Evolutionary conservation across 2,329 filamentous ascomycete genomes (phyloP), one percentile per base, ranked within the genome.

Genomic region (Botrytis aclada): DNA sequence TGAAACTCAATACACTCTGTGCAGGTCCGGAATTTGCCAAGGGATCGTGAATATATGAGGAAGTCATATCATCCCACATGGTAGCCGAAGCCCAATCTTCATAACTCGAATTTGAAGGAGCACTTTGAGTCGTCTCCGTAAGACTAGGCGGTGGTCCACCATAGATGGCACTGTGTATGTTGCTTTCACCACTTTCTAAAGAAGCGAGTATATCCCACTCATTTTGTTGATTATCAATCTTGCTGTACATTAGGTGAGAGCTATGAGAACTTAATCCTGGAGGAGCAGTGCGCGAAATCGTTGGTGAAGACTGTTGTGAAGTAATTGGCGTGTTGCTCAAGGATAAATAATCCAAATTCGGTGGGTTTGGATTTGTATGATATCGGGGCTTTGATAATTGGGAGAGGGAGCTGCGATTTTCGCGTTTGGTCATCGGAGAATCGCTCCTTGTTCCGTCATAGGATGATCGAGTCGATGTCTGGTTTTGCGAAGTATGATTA

Each of bases 141-240:
- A 80, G 64, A 34, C 73, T 76, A 4, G 78, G 74, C 84, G 82
- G 63, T 85, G 85, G 86, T 0, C 92, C 92, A 54, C 92, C 92
- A 77, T 94, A 94, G 72, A 94, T 93, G 58, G 90, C 91, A 79
- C 94, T 91, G 81, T 93, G 96, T n/a, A 97, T 91, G 79, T 95
- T 97, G 71, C 90, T 89, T 76, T 91, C 88, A 0, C 93, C 93
- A 51, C 90, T 90, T 77, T 97, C 94, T 81, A 97, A 89, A 34
- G 91, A 91, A 6, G 92, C 90, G 2, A 97, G 86, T 0, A 97
- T 2, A 91, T 89, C 81, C 97, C 94, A 97, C 77, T 96, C 93
- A 25, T 82, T 83, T 4, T 81, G 75, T 72, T 84, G 79, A 56
- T 82, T 77, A 86, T 84, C 75, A 77, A 84, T 81, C 76, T 83